Conservation (phyloP, 2,329 filamentous ascomycete species). For the Botrytis pseudocinerea region DNA sequence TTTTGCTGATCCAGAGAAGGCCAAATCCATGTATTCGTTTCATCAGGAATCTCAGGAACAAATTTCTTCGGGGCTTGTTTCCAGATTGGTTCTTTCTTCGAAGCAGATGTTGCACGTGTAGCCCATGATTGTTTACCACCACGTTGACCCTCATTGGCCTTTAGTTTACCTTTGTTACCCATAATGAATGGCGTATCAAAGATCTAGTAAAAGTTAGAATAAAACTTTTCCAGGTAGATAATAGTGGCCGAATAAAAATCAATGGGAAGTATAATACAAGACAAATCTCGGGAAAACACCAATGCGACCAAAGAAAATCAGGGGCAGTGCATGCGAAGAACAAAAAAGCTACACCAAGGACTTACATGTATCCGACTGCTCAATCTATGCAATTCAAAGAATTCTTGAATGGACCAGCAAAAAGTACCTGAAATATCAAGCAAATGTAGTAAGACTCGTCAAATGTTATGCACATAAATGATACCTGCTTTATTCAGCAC, state of each 20-base stretch:
- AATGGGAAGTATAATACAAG: neutral
- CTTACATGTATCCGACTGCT: neutral
- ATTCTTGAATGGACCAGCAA: neutral
- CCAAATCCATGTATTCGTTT: neutral
- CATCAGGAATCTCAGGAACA: neutral
- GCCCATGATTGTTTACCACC: neutral
- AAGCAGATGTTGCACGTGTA: neutral
- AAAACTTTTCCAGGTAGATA: accelerated
- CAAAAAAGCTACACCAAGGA: neutral
- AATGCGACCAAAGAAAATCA: neutral
- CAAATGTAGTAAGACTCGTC: neutral
- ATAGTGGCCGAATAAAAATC: neutral
- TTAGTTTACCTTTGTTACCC: neutral
- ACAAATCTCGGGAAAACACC: neutral
- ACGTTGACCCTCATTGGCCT: neutral
- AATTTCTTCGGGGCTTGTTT: neutral
- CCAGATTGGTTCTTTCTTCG: conserved; percentile 7
- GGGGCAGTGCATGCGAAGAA: neutral
- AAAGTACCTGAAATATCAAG: neutral
- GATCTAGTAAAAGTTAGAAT: neutral
- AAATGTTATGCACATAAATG: neutral
- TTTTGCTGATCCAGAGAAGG: neutral
- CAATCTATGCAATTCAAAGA: neutral
- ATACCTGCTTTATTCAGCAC: neutral
- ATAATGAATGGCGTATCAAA: neutral